A percentile compares a stretch with the other conserved stretches of the same genome.
Conservation (phyloP, 1,139 yeast species). For the Kodamaea fungicola region DNA sequence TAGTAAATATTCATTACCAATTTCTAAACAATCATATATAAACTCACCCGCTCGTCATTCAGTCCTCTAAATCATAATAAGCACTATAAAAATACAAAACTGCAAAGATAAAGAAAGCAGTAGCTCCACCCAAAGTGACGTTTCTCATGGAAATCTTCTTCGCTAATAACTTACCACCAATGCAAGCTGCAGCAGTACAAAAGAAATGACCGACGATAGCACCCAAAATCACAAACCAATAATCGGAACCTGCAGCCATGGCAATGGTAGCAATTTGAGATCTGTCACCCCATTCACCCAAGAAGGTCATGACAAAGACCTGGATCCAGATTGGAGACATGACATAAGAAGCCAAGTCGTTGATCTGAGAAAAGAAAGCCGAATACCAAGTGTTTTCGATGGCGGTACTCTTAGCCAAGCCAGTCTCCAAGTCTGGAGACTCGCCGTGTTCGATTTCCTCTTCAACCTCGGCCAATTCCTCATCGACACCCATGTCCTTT, state of each 20-base stretch:
- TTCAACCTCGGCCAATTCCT: constrained; percentile 94
- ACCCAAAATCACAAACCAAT: constrained; percentile 85
- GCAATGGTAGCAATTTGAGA: constrained; percentile 98
- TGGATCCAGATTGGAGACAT: constrained; percentile 92
- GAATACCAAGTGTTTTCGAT: constrained; percentile 21
- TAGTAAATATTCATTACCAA: no score
- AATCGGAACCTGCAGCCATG: constrained; percentile 95
- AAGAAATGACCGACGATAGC: constrained; percentile 86
- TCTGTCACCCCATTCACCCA: constrained; percentile 99
- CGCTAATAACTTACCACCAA: constrained; percentile 90
- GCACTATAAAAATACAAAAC: constrained; percentile 76
- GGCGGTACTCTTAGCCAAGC: constrained; percentile 21
- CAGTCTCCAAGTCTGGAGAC: constrained; percentile 49
- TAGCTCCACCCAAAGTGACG: constrained; percentile 87
- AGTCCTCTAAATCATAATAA: constrained; percentile 26
- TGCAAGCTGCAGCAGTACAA: constrained; percentile 91
- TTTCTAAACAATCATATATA: no score
- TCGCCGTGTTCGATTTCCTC: constrained; percentile 75
- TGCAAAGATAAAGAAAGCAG: constrained; percentile 80
- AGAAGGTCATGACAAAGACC: constrained; percentile 91
- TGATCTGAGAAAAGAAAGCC: constrained; percentile 31
- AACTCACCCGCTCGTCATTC: no score
- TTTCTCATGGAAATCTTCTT: constrained; percentile 86
- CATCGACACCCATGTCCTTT: constrained; percentile 81
- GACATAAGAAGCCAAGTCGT: constrained; percentile 56